These are phyloP conservation scores for Spinacia oleracea DNA, from an alignment of 179 eudicot genomes.

Conservation along the genomic window DNA sequence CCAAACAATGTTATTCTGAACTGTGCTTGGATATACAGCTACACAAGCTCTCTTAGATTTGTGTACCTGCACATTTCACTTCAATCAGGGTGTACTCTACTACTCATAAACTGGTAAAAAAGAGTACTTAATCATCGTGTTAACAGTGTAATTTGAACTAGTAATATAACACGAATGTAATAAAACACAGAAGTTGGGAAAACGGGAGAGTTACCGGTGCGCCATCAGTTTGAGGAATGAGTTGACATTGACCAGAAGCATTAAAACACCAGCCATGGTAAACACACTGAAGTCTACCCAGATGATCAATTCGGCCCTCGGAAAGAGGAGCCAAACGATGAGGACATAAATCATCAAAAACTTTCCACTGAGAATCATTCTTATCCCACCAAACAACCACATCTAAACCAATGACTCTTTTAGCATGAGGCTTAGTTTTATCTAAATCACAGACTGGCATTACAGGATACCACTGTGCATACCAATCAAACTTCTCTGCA, in stretches of 20 bases:
- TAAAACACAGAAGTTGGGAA: not conserved
- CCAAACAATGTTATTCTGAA: conserved; percentile 82
- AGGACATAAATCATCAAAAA: conserved; percentile 72
- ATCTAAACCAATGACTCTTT: conserved; percentile 63
- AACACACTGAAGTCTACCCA: conserved; percentile 82
- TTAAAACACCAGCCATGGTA: conserved; percentile 92
- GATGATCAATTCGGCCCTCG: conserved; percentile 77
- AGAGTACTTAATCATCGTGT: not conserved
- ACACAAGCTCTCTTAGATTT: conserved; percentile 75
- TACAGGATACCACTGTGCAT: conserved; percentile 67
- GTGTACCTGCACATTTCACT: conserved; percentile 50
- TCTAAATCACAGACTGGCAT: conserved; percentile 70
- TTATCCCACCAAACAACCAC: conserved; percentile 84
- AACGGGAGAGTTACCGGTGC: conserved; percentile 58
- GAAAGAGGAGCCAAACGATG: conserved; percentile 85
- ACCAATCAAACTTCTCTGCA: conserved; percentile 64
- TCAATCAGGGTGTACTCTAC: not conserved
- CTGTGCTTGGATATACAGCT: conserved; percentile 66
- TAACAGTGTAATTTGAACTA: not conserved
- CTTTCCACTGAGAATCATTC: conserved; percentile 68
- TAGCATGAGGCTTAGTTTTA: conserved; percentile 67
- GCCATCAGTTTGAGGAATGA: conserved; percentile 86
- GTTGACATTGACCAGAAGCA: conserved; percentile 73
- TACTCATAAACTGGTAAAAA: no score
- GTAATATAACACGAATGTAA: not conserved